Evolutionary conservation across 1,284 basidiomycete species (phyloP), one percentile per base, ranked within the genome.

Genomic region (Fomitopsis pinicola): DNA sequence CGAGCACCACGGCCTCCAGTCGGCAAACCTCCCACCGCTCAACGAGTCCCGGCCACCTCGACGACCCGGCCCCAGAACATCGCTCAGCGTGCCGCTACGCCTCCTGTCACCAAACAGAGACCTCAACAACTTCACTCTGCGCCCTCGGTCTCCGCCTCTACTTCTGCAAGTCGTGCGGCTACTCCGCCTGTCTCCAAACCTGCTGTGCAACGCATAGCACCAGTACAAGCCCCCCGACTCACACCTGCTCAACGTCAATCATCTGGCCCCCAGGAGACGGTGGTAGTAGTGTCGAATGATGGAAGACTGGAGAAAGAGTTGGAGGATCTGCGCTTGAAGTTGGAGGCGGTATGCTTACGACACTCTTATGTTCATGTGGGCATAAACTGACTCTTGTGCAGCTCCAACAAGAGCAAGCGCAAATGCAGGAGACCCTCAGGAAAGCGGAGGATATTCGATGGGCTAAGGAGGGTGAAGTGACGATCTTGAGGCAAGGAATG

Each of bases 381-480:
- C 50, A 48, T 54, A 38, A 61, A 45, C 48, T 36, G 14, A 33
- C 30, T 48, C 58, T 44, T 64, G 38, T 59, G 52, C 69, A 91
- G 86, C 74, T 89, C 58, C 76, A 75, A 45, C 73, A 77, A 67
- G 74, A 80, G 59, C 83, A 87, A 63, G 66, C 72, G 33, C 74
- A 76, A 59, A 76, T 83, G 22, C 77, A 79, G 64, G 66, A 70
- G 45, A 77, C 77, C 5, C 66, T 86, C 22, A 75, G 80, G 63
- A 78, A 79, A 45, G 86, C 83, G 7, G 74, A 75, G 42, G 78
- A 82, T 59, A 74, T 72, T 12, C 80, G 78, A 57, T 75, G 79
- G 28, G 74, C 78, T 5, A 87, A 83, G 66, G 83, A 85, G 56
- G 87, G 87, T 10, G 87, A 89, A 72, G 85, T 87, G 5, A 78